Evolutionary conservation across 345 rosid genomes (phyloP), one percentile per base, ranked within the genome.

Genomic region (Salix dunnii): DNA sequence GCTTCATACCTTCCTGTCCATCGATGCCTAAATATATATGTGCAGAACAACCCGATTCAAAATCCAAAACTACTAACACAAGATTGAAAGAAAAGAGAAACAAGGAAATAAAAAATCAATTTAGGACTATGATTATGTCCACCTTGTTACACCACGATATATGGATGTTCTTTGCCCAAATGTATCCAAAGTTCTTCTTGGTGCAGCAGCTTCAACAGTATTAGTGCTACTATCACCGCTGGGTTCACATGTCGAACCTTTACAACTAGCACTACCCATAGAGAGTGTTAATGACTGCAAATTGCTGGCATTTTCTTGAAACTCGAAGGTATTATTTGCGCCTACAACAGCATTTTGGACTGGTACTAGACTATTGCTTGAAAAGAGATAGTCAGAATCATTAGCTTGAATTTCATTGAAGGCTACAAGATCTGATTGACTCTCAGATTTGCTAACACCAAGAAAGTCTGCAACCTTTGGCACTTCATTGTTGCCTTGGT

Each of bases 1-100:
- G 99, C 99, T 88, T 96, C 99, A 73, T 96, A 96, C 82, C 99
- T 82, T 79, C 99, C 99, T 0, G 99, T 96, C 99, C 99, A 96
- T 76, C 99, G 82, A 89, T 96, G 99, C 85, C 99, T 96, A 23
- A 21, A 68, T 21, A 42, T 33, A 68, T 71, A 78, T 75, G 46
- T 69, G 68, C 31, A 74, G 49, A 68, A 43, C 36, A 30, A 62
- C 23, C 11, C 21, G 55, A 27, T 70, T 55, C 67, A 25, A 43
- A 25, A 40, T 43, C n/a, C 25, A 68, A 40, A 70, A 48, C 20
- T 13, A 4, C 30, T 14, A 53, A 20, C 13, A 51, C 5, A 46
- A 5, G 36, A 11, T 7, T 23, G 11, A 31, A 17, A 17, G 53
- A 68, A 20, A 30, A 2, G 7, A 31, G 28, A 23, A 8, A 36